phyloP scores from a whole-genome alignment of 2,329 filamentous ascomycete species.

The Penicillium paneum region DNA sequence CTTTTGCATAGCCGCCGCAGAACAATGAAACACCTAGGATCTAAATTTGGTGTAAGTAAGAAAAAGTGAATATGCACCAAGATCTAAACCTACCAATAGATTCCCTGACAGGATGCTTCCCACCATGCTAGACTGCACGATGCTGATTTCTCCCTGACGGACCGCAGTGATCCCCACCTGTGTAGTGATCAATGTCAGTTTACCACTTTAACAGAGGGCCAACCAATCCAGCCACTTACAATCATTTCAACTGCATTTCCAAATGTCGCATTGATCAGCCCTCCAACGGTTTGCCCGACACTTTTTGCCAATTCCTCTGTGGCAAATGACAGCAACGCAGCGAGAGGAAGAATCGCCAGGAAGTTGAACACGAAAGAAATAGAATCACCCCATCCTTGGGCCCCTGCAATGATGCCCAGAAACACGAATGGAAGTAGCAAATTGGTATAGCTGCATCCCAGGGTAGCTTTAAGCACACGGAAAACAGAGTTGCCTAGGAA shows the following conservation, averaged over 20 bases:
- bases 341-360: conserved; percentile 59
- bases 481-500: conserved; percentile 48
- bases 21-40: conserved; percentile 85
- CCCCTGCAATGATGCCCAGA: conserved; percentile 68
- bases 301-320: conserved; percentile 56
- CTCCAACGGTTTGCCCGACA: conserved; percentile 54
- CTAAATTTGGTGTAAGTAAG: background rate
- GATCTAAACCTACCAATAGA: conserved; percentile 50
- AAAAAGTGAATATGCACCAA: background rate
- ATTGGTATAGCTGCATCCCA: conserved; percentile 78
- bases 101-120: conserved; percentile 83
- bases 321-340: conserved; percentile 54
- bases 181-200: background rate
- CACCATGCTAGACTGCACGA: conserved; percentile 83
- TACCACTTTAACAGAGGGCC: background rate
- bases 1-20: conserved; percentile 68
- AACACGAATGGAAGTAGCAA: conserved; percentile 70
- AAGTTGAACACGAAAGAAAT: conserved; percentile 81
- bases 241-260: conserved; percentile 59
- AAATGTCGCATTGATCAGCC: conserved; percentile 57
- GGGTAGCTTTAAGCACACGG: conserved; percentile 30
- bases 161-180: conserved; percentile 65
- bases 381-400: conserved; percentile 54
- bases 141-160: conserved; percentile 65
- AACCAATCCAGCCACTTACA: conserved; percentile 51